Conservation (phyloP, 192 early-diverging fungal species). For the Backusella australiensis region DNA sequence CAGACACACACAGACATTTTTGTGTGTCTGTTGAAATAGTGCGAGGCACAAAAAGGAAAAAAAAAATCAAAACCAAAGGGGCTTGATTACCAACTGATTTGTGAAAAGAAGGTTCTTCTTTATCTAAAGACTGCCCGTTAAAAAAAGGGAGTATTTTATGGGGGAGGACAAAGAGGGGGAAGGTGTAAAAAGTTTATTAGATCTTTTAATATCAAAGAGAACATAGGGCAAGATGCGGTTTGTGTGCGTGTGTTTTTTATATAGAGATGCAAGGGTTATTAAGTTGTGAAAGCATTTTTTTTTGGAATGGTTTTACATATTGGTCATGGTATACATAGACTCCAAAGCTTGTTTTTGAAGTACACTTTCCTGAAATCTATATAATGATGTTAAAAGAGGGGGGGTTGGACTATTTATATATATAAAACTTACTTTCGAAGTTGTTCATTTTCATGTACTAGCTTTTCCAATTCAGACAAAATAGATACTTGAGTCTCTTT, state of each 20-base stretch:
- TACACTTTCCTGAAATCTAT: slow-evolving; percentile 33
- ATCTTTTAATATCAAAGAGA: background rate
- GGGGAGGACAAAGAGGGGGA: background rate
- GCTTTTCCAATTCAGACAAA: slow-evolving; percentile 32
- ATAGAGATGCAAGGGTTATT: background rate
- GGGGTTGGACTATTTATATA: background rate
- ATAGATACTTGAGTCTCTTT: slow-evolving; percentile 41
- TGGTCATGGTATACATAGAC: slow-evolving; percentile 34
- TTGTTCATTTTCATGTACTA: slow-evolving; percentile 39
- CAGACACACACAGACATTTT: too few relatives aligned
- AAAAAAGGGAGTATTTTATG: background rate
- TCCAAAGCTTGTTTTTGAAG: slow-evolving; percentile 40
- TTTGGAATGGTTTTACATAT: slow-evolving; percentile 13
- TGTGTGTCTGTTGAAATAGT: too few relatives aligned
- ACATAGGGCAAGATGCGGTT: background rate
- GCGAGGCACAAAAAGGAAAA: too few relatives aligned
- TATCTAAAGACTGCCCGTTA: too few relatives aligned
- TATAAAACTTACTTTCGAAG: slow-evolving; percentile 27
- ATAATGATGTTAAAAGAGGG: background rate
- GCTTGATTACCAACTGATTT: too few relatives aligned
- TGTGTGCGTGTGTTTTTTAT: background rate
- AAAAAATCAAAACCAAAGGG: too few relatives aligned
- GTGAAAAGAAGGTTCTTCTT: too few relatives aligned
- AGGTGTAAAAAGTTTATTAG: background rate
- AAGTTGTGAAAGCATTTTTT: background rate